Conservation (phyloP, 257 asterid species). For the Nicotiana knightiana region DNA sequence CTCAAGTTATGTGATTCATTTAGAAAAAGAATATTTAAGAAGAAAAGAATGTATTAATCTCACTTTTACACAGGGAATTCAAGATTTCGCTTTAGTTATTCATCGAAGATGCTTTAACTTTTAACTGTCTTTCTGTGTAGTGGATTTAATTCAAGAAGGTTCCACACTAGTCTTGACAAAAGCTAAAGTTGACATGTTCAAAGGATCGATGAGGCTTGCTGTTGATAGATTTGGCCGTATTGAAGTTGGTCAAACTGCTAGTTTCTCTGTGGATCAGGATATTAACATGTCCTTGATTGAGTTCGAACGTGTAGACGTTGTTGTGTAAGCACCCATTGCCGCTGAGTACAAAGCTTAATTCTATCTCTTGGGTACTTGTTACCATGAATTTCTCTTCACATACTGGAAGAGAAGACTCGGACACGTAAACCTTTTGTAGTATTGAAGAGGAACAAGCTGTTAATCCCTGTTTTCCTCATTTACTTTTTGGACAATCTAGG, state of each 20-base stretch:
- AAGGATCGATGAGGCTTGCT: conserved; percentile 81
- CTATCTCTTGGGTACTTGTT: not conserved
- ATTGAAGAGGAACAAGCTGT: not conserved
- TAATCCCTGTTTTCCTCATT: not conserved
- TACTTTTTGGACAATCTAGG: not conserved
- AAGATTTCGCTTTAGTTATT: not conserved
- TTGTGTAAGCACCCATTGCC: conserved; percentile 26
- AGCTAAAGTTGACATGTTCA: conserved; percentile 73
- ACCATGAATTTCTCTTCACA: not conserved
- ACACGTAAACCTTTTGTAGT: not conserved
- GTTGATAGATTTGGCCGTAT: conserved; percentile 64
- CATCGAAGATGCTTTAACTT: not conserved
- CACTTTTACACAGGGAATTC: not conserved
- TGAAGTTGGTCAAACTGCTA: conserved; percentile 46
- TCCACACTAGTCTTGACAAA: conserved; percentile 52
- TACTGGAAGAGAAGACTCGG: not conserved
- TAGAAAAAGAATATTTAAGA: not conserved
- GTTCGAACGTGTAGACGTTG: conserved; percentile 65
- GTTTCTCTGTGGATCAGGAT: conserved; percentile 48
- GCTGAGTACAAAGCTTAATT: not conserved
- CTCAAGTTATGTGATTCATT: not conserved
- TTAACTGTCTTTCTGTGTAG: conserved; percentile 21
- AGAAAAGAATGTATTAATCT: no score
- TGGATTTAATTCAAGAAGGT: conserved; percentile 65
- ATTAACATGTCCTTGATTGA: conserved; percentile 68